Evolutionary conservation across 169 alveolate species (phyloP).

Genomic region (Perkinsus chesapeaki): DNA sequence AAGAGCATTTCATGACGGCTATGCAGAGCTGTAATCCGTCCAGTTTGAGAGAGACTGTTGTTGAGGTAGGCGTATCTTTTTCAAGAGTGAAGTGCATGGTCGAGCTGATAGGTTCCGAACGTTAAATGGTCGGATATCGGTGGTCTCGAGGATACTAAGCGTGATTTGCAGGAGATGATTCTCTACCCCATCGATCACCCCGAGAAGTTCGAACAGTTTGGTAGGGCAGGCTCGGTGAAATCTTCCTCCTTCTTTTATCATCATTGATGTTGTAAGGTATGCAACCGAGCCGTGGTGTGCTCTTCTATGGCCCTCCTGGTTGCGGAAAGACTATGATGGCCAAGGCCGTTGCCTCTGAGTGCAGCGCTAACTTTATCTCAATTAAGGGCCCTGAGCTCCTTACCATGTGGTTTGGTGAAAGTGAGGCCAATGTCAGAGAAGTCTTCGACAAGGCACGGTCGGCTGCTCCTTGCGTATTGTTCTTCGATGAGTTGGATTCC

Average conservation of each 20-base stretch:
- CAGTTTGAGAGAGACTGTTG: slow-evolving; percentile 93
- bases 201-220: slow-evolving; percentile 93
- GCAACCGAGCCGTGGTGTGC: slow-evolving; percentile 97
- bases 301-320: slow-evolving; percentile 99
- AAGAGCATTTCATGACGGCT: slow-evolving; percentile 95
- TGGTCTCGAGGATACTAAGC: slow-evolving; percentile 90
- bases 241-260: neutral
- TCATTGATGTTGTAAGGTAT: slow-evolving; percentile 69
- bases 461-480: slow-evolving; percentile 98
- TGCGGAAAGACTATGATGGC: slow-evolving; percentile 98
- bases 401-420: slow-evolving; percentile 98
- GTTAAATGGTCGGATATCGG: slow-evolving; percentile 99
- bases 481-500: slow-evolving; percentile 99
- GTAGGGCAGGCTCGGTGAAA: neutral
- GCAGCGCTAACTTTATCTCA: slow-evolving; percentile 95
- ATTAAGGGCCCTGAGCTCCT: slow-evolving; percentile 97
- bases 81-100: neutral
- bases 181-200: slow-evolving; percentile 92
- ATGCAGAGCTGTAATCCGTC: slow-evolving; percentile 94
- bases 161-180: slow-evolving; percentile 91
- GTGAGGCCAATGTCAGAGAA: slow-evolving; percentile 99
- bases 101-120: slow-evolving; percentile 69
- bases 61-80: slow-evolving; percentile 56
- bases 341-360: slow-evolving; percentile 98
- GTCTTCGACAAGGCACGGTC: slow-evolving; percentile 98